phyloP scores from a whole-genome alignment of 495 filamentous ascomycete species.

The Hypoxylon rickii region DNA sequence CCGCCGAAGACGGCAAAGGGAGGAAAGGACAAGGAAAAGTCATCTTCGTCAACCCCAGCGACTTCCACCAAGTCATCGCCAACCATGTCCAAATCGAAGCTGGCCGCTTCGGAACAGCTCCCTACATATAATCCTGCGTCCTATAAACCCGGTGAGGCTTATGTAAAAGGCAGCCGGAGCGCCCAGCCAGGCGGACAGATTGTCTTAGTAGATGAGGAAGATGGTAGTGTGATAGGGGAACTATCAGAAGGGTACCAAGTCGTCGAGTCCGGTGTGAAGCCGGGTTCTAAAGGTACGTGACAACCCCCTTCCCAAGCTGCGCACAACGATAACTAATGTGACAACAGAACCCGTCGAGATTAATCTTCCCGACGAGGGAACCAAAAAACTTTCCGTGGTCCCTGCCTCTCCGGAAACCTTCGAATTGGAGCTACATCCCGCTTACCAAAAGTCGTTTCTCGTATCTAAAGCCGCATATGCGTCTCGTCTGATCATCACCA shows the following conservation, averaged over 20 bases:
- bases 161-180: slow-evolving; percentile 60
- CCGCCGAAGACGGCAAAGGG: slow-evolving; percentile 53
- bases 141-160: slow-evolving; percentile 79
- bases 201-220: slow-evolving; percentile 93
- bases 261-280: slow-evolving; percentile 72
- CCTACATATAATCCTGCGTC: slow-evolving; percentile 78
- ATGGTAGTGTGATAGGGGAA: slow-evolving; percentile 93
- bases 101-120: slow-evolving; percentile 47
- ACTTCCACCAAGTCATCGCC: slow-evolving; percentile 47
- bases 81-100: slow-evolving; percentile 41
- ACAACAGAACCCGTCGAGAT: slow-evolving; percentile 88
- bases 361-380: slow-evolving; percentile 73
- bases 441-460: slow-evolving; percentile 82
- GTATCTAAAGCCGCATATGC: slow-evolving; percentile 90
- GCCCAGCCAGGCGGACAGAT: slow-evolving; percentile 68
- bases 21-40: slow-evolving; percentile 58
- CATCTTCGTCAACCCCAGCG: slow-evolving; percentile 45
- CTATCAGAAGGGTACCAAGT: slow-evolving; percentile 80
- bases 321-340: background rate
- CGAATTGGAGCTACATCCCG: slow-evolving; percentile 79
- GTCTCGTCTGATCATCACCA: slow-evolving; percentile 90
- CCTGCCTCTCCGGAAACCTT: slow-evolving; percentile 82
- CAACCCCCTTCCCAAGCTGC: background rate
- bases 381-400: slow-evolving; percentile 70
- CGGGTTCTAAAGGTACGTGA: slow-evolving; percentile 81